Evolutionary conservation across 179 eudicot genomes (phyloP).

Genomic region (Pouteria campechiana): DNA sequence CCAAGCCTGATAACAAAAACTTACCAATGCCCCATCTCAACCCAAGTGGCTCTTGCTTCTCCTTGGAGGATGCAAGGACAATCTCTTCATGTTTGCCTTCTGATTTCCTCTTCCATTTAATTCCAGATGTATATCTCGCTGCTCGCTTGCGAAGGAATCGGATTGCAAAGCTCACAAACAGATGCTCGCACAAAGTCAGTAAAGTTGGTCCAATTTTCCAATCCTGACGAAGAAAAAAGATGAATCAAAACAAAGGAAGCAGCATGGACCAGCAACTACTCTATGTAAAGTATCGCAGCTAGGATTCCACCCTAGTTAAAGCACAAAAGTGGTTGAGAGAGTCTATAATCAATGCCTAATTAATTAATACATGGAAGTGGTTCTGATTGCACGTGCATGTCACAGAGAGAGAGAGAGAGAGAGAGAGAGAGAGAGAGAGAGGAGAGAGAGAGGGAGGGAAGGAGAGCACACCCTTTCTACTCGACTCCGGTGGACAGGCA

Average conservation of each 20-base stretch:
- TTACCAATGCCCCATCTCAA: constrained; percentile 84
- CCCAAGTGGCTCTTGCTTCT: constrained; percentile 20
- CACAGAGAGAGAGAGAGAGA: not conserved
- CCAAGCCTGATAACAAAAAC: constrained; percentile 66
- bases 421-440: not conserved
- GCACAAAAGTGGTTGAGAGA: too few species aligned
- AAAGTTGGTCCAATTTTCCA: constrained; percentile 90
- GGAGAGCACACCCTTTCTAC: constrained; percentile 60
- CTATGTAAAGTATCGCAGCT: too few species aligned
- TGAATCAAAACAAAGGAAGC: too few species aligned
- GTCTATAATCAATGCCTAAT: too few species aligned
- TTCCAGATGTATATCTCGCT: constrained; percentile 20
- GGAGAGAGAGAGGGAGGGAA: not conserved
- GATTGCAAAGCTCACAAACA: constrained; percentile 87
- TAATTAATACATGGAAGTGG: too few species aligned
- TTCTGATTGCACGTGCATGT: too few species aligned
- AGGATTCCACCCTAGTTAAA: too few species aligned
- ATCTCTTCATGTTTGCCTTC: constrained; percentile 17
- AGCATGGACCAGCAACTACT: too few species aligned
- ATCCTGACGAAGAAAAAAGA: constrained; percentile 49
- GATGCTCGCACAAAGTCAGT: constrained; percentile 83
- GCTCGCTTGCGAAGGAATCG: constrained; percentile 69
- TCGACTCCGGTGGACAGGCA: constrained; percentile 62
- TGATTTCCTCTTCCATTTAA: constrained; percentile 28
- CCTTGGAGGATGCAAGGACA: constrained; percentile 11